Conservation (phyloP, 108 stramenopile genomes). For the Conticribra guillardii region DNA sequence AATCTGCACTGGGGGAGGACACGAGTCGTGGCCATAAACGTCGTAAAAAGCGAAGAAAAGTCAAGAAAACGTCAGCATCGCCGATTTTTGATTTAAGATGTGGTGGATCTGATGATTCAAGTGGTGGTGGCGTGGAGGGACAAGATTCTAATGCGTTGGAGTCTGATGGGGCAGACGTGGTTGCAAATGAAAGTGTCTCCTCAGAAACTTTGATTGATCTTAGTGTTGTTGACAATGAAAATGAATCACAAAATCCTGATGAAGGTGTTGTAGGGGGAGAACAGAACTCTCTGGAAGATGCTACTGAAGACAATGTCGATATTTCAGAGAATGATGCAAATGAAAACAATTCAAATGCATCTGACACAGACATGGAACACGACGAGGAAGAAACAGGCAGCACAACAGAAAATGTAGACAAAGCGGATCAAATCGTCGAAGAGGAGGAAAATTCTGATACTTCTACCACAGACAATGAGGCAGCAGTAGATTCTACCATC, state of each 20-base stretch:
- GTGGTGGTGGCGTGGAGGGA: not conserved
- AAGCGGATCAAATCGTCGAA: no score
- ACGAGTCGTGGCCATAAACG: not conserved
- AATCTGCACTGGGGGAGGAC: no score
- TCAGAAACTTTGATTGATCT: constrained; percentile 1
- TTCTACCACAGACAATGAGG: no score
- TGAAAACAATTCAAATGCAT: not conserved
- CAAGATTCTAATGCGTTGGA: not conserved
- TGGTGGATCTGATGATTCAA: constrained; percentile 10
- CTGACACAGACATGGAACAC: not conserved
- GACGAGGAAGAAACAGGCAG: not conserved
- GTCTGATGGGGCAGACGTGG: not conserved
- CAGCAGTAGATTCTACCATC: no score
- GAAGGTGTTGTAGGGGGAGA: not conserved
- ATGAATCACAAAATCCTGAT: constrained; percentile 2
- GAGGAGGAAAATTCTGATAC: no score
- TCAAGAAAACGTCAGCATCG: not conserved
- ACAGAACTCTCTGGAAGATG: no score
- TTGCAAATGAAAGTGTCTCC: no score
- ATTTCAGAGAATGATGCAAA: not conserved
- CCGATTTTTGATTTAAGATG: constrained; percentile 14
- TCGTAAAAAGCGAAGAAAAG: constrained; percentile 1
- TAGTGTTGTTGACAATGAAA: constrained; percentile 6
- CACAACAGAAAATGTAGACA: not conserved
- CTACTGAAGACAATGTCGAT: no score